Evolutionary conservation across 2,329 filamentous ascomycete species (phyloP).

Genomic region (Torrubiella hemipterigena): DNA sequence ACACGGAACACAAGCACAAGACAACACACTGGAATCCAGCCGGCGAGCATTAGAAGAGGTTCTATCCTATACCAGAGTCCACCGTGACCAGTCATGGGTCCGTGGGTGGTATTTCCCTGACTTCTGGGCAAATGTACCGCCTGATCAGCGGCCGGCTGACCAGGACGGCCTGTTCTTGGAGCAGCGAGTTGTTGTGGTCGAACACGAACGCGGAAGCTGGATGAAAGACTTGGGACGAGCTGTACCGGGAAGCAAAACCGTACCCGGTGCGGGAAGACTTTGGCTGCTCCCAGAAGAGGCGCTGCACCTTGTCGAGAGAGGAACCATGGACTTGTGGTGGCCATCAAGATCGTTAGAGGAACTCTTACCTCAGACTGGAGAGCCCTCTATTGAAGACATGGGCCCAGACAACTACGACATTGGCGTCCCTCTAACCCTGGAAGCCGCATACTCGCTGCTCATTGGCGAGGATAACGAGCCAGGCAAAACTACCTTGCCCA

Average conservation of each 20-base stretch:
- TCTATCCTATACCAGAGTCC: conserved; percentile 63
- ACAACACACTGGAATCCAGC: conserved; percentile 65
- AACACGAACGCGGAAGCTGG: conserved; percentile 59
- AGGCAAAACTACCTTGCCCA: conserved; percentile 56
- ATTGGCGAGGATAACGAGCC: conserved; percentile 56
- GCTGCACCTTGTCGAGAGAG: conserved; percentile 78
- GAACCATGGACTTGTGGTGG: conserved; percentile 80
- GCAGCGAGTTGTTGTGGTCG: conserved; percentile 52
- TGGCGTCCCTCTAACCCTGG: conserved; percentile 76
- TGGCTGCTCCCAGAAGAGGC: conserved; percentile 91
- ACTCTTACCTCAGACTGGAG: conserved; percentile 26
- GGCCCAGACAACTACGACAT: conserved; percentile 36
- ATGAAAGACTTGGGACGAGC: conserved; percentile 66
- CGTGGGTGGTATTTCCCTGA: conserved; percentile 66
- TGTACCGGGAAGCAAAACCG: conserved; percentile 41
- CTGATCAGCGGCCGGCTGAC: conserved; percentile 1
- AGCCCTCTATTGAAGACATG: conserved; percentile 10
- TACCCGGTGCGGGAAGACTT: conserved; percentile 45
- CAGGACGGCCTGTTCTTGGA: conserved; percentile 19
- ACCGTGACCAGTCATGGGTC: conserved; percentile 53
- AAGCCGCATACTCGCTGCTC: conserved; percentile 79
- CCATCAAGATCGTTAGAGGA: conserved; percentile 43
- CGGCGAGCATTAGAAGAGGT: conserved; percentile 83
- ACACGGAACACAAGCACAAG: conserved; percentile 76
- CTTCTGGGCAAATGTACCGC: conserved; percentile 25